Conservation (phyloP, 202 grass and related monocot genomes). For the Hordeum pubiflorum region DNA sequence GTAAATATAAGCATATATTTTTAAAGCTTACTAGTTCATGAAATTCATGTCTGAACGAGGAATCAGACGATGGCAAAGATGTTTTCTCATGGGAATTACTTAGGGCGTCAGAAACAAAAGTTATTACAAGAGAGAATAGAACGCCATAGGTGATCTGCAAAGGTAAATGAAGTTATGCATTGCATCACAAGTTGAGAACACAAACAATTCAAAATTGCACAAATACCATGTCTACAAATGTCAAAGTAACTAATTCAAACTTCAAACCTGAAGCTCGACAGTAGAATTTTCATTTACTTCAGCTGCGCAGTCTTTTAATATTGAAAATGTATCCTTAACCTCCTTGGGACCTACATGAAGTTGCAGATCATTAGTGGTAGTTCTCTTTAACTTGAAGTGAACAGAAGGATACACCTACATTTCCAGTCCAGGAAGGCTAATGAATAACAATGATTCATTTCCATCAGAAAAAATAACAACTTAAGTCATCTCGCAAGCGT, state of each 20-base stretch:
- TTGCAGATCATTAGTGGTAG: conserved; percentile 11
- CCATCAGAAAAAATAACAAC: not conserved
- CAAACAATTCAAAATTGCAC: not conserved
- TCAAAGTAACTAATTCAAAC: conserved; percentile 24
- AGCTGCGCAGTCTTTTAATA: conserved; percentile 74
- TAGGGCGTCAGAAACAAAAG: conserved; percentile 77
- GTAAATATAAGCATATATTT: not conserved
- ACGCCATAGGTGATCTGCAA: conserved; percentile 68
- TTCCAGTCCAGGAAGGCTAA: not conserved
- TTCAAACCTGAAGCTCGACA: conserved; percentile 82
- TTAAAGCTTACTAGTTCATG: conserved; percentile 63
- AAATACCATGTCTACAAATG: conserved; percentile 18
- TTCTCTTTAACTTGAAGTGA: not conserved
- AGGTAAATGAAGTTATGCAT: conserved; percentile 20
- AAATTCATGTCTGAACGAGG: conserved; percentile 80
- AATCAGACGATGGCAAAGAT: conserved; percentile 50
- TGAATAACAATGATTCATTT: conserved; percentile 6
- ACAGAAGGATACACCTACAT: conserved; percentile 11
- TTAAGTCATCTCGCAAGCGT: not conserved
- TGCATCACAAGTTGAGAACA: conserved; percentile 13
- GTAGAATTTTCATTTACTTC: conserved; percentile 56
- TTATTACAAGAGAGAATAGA: conserved; percentile 73
- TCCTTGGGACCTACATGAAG: conserved; percentile 68
- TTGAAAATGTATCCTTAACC: conserved; percentile 66
- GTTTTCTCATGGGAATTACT: conserved; percentile 47